phyloP scores from a whole-genome alignment of 805 yeast species.

The Cyberlindnera mississippiensis region DNA sequence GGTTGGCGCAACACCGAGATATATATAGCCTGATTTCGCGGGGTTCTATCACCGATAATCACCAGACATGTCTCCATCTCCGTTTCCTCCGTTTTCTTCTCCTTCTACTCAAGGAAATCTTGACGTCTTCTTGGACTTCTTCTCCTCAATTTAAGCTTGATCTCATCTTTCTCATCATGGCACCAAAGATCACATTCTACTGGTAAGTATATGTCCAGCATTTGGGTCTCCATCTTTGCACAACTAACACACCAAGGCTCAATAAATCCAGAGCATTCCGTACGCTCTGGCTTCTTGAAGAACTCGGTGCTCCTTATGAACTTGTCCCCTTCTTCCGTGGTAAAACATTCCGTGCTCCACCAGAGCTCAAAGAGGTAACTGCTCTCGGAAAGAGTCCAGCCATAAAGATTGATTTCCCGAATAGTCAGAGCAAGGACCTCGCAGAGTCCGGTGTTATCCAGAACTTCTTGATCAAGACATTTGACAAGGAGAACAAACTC shows the following conservation, averaged over 20 bases:
- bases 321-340: conserved; percentile 49
- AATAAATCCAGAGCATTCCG: background rate
- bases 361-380: conserved; percentile 46
- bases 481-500: conserved; percentile 39
- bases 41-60: too few relatives aligned
- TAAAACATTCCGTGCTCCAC: conserved; percentile 43
- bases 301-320: conserved; percentile 50
- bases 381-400: conserved; percentile 65
- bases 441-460: conserved; percentile 61
- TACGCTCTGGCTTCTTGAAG: conserved; percentile 37
- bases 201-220: background rate
- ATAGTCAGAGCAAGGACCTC: conserved; percentile 29
- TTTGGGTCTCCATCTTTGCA: background rate
- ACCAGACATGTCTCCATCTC: too few relatives aligned
- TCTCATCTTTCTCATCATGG: too few relatives aligned
- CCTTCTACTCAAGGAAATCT: too few relatives aligned
- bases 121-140: too few relatives aligned
- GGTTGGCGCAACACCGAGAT: too few relatives aligned
- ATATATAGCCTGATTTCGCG: too few relatives aligned
- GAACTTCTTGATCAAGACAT: conserved; percentile 45
- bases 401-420: conserved; percentile 39
- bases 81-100: too few relatives aligned
- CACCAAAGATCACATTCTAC: background rate
- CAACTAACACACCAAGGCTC: background rate
- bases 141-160: too few relatives aligned